These are phyloP conservation scores for Rhododendron molle DNA, from an alignment of 148 eudicot species.

Conservation along the genomic window DNA sequence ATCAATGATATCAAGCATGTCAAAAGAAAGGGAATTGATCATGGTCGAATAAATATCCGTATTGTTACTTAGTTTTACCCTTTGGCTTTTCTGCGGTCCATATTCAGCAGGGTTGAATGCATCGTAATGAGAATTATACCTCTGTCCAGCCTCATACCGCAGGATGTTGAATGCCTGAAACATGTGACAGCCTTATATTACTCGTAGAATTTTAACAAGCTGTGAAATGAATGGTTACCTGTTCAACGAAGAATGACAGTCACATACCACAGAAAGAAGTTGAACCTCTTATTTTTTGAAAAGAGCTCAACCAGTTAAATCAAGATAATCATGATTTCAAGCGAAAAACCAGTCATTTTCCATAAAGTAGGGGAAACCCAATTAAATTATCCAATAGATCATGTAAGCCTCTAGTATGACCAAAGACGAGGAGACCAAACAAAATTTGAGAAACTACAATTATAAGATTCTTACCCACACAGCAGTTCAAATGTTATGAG, in stretches of 20 bases:
- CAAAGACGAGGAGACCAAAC: not conserved
- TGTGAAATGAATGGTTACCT: constrained; percentile 8
- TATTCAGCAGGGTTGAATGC: constrained; percentile 88
- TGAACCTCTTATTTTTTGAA: not conserved
- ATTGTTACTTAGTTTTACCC: constrained; percentile 47
- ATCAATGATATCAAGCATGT: not conserved
- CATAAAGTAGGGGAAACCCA: not conserved
- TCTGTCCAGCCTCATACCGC: constrained; percentile 84
- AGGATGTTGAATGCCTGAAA: constrained; percentile 87
- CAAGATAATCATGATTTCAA: not conserved
- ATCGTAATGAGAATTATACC: constrained; percentile 81
- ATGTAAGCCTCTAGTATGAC: not conserved
- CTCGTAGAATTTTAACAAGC: constrained; percentile 2
- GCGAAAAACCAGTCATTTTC: not conserved
- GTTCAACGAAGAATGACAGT: not conserved
- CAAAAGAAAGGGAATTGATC: not conserved
- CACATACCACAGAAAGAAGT: not conserved
- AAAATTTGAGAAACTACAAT: not conserved
- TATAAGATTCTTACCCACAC: not conserved
- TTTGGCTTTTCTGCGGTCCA: constrained; percentile 92
- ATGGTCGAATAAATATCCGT: not conserved
- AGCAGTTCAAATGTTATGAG: not conserved
- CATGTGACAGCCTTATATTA: constrained; percentile 22
- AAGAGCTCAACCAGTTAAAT: not conserved
- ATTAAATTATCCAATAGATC: not conserved